phyloP scores from a whole-genome alignment of 2,329 filamentous ascomycete species.

The Trichoderma sp. region DNA sequence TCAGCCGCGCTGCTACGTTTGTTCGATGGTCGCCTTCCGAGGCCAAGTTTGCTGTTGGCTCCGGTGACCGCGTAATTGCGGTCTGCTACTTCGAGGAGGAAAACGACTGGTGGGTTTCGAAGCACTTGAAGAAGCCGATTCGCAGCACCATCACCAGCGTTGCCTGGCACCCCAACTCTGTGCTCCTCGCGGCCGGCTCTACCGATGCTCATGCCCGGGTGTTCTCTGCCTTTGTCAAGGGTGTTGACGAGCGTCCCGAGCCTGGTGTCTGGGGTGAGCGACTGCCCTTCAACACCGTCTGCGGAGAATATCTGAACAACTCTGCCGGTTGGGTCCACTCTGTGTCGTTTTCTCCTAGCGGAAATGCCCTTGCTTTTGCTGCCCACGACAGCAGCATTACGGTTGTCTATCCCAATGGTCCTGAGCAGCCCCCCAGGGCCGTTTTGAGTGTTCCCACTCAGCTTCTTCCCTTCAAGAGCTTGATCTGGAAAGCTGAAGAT shows the following conservation, averaged over 20 bases:
- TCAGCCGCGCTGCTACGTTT: slow-evolving; percentile 94
- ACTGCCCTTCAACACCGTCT: slow-evolving; percentile 96
- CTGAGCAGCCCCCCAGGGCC: slow-evolving; percentile 86
- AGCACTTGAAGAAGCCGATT: slow-evolving; percentile 98
- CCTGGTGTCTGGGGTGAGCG: slow-evolving; percentile 91
- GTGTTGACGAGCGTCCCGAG: slow-evolving; percentile 80
- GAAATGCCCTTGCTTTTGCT: slow-evolving; percentile 88
- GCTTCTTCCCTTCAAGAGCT: slow-evolving; percentile 83
- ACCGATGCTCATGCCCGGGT: slow-evolving; percentile 95
- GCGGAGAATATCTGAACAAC: slow-evolving; percentile 93
- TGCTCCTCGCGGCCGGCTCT: slow-evolving; percentile 90
- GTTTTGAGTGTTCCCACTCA: slow-evolving; percentile 87
- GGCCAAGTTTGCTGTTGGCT: slow-evolving; percentile 96
- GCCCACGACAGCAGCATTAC: slow-evolving; percentile 96
- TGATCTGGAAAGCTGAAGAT: slow-evolving; percentile 87
- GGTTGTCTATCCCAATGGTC: slow-evolving; percentile 87
- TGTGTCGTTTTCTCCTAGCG: slow-evolving; percentile 87
- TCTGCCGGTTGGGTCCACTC: slow-evolving; percentile 96
- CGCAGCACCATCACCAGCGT: slow-evolving; percentile 94
- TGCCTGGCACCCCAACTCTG: slow-evolving; percentile 96
- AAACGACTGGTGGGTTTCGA: slow-evolving; percentile 99
- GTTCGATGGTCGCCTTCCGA: slow-evolving; percentile 97
- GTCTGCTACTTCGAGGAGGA: slow-evolving; percentile 99
- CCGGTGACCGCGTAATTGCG: slow-evolving; percentile 90
- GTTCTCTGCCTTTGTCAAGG: slow-evolving; percentile 95